These are phyloP conservation scores for Linnemannia elongata DNA, from an alignment of 192 early-diverging fungal species.

Conservation along the genomic window DNA sequence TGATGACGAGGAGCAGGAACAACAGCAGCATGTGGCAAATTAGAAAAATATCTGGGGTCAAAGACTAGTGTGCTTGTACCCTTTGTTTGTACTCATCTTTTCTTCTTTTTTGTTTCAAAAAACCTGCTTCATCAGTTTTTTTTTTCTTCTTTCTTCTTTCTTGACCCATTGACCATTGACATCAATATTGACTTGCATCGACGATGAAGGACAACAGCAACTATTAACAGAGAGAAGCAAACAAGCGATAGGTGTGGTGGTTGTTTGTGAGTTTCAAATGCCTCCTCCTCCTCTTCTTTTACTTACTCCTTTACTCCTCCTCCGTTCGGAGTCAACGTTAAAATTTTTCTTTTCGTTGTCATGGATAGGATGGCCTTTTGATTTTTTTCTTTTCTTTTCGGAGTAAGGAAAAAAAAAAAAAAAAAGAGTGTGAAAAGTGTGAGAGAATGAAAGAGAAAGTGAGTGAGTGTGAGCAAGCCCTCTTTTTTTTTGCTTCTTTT, in stretches of 20 bases:
- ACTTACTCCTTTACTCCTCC: background rate
- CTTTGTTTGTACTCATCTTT: background rate
- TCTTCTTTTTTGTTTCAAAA: slow-evolving; percentile 8
- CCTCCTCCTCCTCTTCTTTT: background rate
- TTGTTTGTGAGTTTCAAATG: no score
- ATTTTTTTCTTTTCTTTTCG: background rate
- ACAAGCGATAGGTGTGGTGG: no score
- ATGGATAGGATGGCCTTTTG: no score
- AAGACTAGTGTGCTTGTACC: background rate
- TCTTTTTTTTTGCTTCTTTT: background rate
- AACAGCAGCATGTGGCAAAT: background rate
- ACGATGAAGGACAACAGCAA: no score
- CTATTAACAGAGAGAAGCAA: no score
- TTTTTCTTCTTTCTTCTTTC: background rate
- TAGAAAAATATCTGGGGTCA: slow-evolving; percentile 1
- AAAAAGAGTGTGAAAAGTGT: background rate
- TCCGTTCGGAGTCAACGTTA: no score
- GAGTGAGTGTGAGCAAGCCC: background rate
- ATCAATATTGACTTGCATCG: no score
- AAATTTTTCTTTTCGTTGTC: no score
- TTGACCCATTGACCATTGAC: no score
- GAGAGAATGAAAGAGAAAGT: background rate
- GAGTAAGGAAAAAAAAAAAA: slow-evolving; percentile 4
- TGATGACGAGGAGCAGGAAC: background rate
- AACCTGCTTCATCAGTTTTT: background rate